Conservation (phyloP, 768 basidiomycete genomes). For the Suillus discolor region DNA sequence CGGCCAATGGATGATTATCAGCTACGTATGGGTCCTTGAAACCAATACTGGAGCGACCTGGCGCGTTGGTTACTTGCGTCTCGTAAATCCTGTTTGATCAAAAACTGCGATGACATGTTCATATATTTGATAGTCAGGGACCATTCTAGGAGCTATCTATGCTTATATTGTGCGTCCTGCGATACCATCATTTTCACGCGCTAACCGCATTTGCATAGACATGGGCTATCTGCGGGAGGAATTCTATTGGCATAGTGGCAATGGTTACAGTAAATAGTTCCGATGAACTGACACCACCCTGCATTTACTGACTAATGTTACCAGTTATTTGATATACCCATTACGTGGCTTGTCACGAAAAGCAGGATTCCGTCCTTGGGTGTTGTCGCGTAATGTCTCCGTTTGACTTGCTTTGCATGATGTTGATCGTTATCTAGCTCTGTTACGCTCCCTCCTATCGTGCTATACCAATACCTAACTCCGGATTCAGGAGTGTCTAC, state of each 20-base stretch:
- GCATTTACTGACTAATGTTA: not conserved
- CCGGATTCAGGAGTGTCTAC: conserved; percentile 30
- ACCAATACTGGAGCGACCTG: conserved; percentile 56
- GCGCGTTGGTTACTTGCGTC: conserved; percentile 46
- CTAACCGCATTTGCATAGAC: conserved; percentile 27
- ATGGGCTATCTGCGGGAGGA: conserved; percentile 39
- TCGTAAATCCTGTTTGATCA: conserved; percentile 32
- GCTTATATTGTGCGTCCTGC: conserved; percentile 31
- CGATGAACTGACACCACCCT: not conserved
- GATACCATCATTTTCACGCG: not conserved
- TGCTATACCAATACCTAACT: conserved; percentile 34
- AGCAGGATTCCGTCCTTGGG: conserved; percentile 43
- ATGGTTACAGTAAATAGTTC: conserved; percentile 38
- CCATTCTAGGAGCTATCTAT: conserved; percentile 36
- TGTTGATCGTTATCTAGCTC: conserved; percentile 29
- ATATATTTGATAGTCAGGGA: conserved; percentile 29
- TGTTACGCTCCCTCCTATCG: conserved; percentile 46
- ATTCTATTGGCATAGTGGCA: conserved; percentile 44
- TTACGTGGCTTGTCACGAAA: conserved; percentile 46
- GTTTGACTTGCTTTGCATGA: not conserved
- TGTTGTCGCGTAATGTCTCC: conserved; percentile 41
- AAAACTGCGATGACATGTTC: not conserved
- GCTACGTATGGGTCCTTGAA: conserved; percentile 53
- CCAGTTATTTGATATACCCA: conserved; percentile 46
- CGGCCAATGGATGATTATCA: conserved; percentile 54